A percentile compares a stretch with the other conserved stretches of the same genome.
Conservation (phyloP, 2,329 filamentous ascomycete species). For the Thermomyces lanuginosus region DNA sequence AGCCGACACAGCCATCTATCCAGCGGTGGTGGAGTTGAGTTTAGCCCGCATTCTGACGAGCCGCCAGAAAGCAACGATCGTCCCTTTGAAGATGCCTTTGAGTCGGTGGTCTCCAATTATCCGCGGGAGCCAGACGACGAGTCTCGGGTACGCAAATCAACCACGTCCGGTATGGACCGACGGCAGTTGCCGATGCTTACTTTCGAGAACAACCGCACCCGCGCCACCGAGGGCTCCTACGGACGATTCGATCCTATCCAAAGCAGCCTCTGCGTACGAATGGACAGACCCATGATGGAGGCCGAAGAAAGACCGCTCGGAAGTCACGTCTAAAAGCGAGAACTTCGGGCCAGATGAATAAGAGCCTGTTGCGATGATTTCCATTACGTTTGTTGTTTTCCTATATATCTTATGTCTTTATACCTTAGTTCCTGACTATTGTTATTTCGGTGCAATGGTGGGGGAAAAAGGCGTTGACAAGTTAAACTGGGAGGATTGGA, state of each 20-base stretch:
- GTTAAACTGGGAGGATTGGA: too few species aligned
- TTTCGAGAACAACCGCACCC: constrained; percentile 16
- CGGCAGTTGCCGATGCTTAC: constrained; percentile 12
- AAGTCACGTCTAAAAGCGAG: too few species aligned
- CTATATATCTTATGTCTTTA: not conserved
- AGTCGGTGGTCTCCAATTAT: constrained; percentile 16
- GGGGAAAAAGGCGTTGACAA: too few species aligned
- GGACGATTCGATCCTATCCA: constrained; percentile 19
- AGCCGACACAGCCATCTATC: constrained; percentile 12
- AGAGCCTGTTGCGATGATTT: too few species aligned
- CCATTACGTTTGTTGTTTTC: not conserved
- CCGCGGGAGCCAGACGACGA: constrained; percentile 13
- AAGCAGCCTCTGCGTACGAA: constrained; percentile 19
- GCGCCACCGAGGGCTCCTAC: constrained; percentile 13
- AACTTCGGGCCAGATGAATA: too few species aligned
- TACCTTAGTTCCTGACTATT: not conserved
- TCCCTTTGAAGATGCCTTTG: constrained; percentile 15
- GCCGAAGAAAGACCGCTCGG: too few species aligned
- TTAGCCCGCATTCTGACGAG: constrained; percentile 11
- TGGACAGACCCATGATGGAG: too few species aligned
- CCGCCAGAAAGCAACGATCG: constrained; percentile 11
- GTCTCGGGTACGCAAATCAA: constrained; percentile 14
- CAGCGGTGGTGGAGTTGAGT: constrained; percentile 15
- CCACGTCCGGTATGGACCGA: constrained; percentile 11
- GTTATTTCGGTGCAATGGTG: too few species aligned